Percentiles rank a stretch among this genome's conserved stretches.
Evolutionary conservation across 331 rosid genomes (phyloP).

Genomic region (Ulmus americana): DNA sequence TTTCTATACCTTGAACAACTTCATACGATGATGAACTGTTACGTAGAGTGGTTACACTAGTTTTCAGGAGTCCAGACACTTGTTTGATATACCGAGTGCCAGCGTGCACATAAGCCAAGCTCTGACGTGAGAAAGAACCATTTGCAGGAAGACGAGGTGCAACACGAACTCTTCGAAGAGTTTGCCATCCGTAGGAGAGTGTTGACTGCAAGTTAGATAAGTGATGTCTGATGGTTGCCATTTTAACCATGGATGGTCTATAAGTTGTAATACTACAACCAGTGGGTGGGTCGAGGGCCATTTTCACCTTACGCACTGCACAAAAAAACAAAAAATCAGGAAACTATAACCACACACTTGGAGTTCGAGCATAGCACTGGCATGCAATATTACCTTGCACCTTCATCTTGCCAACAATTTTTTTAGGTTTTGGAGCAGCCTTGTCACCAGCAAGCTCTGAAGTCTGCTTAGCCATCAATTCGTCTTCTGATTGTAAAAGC

Average conservation of each 20-base stretch:
- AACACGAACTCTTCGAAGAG: slow-evolving; percentile 53
- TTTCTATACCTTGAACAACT: slow-evolving; percentile 70
- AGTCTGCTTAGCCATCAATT: slow-evolving; percentile 64
- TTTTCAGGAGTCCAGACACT: slow-evolving; percentile 84
- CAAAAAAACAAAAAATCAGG: slow-evolving; percentile 17
- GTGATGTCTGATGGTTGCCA: slow-evolving; percentile 47
- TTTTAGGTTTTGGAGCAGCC: slow-evolving; percentile 78
- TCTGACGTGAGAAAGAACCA: slow-evolving; percentile 71
- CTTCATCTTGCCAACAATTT: slow-evolving; percentile 84
- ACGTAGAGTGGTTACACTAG: slow-evolving; percentile 78
- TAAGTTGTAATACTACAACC: slow-evolving; percentile 73
- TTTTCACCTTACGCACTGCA: slow-evolving; percentile 85
- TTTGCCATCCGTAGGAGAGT: slow-evolving; percentile 73
- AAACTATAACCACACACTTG: slow-evolving; percentile 15
- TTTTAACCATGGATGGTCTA: slow-evolving; percentile 43
- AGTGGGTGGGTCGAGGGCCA: slow-evolving; percentile 73
- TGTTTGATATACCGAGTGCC: slow-evolving; percentile 83
- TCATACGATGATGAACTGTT: slow-evolving; percentile 80
- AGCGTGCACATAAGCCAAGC: slow-evolving; percentile 91
- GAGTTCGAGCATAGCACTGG: slow-evolving; percentile 13
- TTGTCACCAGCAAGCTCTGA: slow-evolving; percentile 72
- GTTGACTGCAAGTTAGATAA: slow-evolving; percentile 62
- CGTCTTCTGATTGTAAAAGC: slow-evolving; percentile 88
- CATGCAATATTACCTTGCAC: slow-evolving; percentile 71
- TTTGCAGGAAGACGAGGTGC: slow-evolving; percentile 62